A percentile compares a stretch with the other conserved stretches of the same genome.
Conservation (phyloP, 2,329 filamentous ascomycete genomes). For the Knoxdaviesia capensis region DNA sequence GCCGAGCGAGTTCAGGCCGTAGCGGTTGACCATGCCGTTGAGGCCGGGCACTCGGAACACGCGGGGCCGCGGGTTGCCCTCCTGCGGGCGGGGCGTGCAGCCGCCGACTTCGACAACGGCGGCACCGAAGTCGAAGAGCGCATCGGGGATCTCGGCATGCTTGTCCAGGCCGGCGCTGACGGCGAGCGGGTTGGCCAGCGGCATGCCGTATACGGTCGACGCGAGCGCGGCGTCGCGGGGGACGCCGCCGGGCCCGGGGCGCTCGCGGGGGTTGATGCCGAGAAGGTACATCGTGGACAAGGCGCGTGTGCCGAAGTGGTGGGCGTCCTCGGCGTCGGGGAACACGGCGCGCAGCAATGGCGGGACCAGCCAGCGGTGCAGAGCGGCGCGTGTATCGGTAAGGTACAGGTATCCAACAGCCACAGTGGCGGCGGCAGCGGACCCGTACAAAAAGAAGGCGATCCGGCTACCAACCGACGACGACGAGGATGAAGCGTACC, state of each 20-base stretch:
- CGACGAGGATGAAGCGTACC: conserved; percentile 13
- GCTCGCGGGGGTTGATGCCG: conserved; percentile 65
- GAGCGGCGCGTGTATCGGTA: conserved; percentile 54
- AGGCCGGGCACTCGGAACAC: conserved; percentile 73
- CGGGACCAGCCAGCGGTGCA: conserved; percentile 48
- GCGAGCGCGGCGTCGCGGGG: conserved; percentile 19
- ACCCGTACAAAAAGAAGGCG: conserved; percentile 19
- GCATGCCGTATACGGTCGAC: conserved; percentile 50
- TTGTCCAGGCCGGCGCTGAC: conserved; percentile 96
- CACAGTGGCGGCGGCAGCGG: conserved; percentile 19
- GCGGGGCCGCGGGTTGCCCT: conserved; percentile 70
- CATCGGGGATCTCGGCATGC: conserved; percentile 70
- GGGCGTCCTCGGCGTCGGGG: conserved; percentile 77
- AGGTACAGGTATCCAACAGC: conserved; percentile 41
- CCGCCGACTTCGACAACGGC: conserved; percentile 84
- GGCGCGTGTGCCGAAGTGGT: conserved; percentile 53
- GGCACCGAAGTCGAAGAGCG: conserved; percentile 67
- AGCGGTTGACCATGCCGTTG: conserved; percentile 83
- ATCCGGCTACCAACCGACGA: conserved; percentile 11
- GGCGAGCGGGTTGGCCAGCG: conserved; percentile 68
- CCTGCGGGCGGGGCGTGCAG: conserved; percentile 69
- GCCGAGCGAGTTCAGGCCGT: conserved; percentile 82
- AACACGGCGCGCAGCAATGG: conserved; percentile 44
- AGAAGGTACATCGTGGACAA: conserved; percentile 56
- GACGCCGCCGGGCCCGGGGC: conserved; percentile 23